Base-by-base conservation (phyloP, 202 grass and related monocot species). In the Dendrocalamus latiflorus region DNA sequence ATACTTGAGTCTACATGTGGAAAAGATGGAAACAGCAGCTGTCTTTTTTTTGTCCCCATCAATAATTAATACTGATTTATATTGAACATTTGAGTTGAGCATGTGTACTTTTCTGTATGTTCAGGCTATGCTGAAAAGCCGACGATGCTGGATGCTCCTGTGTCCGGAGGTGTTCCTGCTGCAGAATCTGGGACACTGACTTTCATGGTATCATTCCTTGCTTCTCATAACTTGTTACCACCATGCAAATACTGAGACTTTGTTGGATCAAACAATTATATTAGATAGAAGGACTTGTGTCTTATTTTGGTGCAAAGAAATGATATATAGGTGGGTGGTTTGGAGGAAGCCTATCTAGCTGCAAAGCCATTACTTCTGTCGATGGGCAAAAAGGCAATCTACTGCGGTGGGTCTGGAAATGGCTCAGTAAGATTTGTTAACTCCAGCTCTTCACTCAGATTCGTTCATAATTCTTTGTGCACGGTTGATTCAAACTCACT, bases 101-200 rank as follows among this genome's bases (percentile, higher is more conserved):
- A 26, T 56, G 34, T 43, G 20, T 65, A 30, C 6, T 21, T 81
- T 34, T 88, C 15, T 83, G n/a, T 69, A 70, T 38, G 2, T 86
- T 77, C 82, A 98, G 93, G 85, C n/a, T 90, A 88, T 78, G 65
- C 77, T 72, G 83, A 91, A 72, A 91, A 87, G 16, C 92, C 89
- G 10, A 76, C 89, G 56, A 81, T 98, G 86, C 67, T 95, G 73
- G 95, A 95, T 90, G 93, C 93, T 85, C 93, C 93, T 17, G 95
- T 98, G 5, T 98, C 95, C 6, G 95, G 95, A 90, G 95, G 95
- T 58, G 95, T 98, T 72, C 95, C 92, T 78, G 95, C 95, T 7
- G 95, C 95, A 87, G 87, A 98, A 88, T 80, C 90, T 68, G 90
- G 92, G 54, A 90, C 89, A 42, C 92, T 98, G 54, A 91, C 92